A percentile compares a stretch with the other conserved stretches of the same genome.
These are phyloP conservation scores for Microcyclospora tardicrescens DNA, from an alignment of 2,329 filamentous ascomycete species.

Conservation along the genomic window DNA sequence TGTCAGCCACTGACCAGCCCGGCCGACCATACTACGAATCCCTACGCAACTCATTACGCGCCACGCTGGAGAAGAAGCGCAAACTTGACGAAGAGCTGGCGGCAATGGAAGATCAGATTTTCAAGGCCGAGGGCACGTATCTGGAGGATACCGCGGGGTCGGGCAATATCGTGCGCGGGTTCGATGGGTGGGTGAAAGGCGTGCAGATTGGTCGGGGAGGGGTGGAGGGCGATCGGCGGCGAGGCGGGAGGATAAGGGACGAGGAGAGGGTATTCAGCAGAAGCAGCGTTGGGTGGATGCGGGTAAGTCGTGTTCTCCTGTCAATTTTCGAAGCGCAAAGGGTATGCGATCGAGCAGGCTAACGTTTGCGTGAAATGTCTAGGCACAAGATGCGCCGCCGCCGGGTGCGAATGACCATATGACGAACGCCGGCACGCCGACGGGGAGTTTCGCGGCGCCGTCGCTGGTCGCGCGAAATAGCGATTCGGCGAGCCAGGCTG, in stretches of 20 bases:
- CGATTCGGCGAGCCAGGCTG: constrained; percentile 29
- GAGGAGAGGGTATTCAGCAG: constrained; percentile 56
- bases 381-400: not conserved
- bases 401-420: not conserved
- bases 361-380: not conserved
- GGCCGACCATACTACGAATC: constrained; percentile 55
- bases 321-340: not conserved
- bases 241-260: constrained; percentile 50
- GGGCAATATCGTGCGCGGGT: constrained; percentile 94
- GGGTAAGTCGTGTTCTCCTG: constrained; percentile 11
- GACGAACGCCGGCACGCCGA: constrained; percentile 32
- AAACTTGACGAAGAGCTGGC: constrained; percentile 40
- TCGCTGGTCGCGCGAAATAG: constrained; percentile 27
- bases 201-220: constrained; percentile 36
- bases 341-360: not conserved
- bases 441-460: constrained; percentile 31
- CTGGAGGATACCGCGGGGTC: constrained; percentile 72
- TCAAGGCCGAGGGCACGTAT: constrained; percentile 71
- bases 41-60: constrained; percentile 52
- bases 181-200: constrained; percentile 95
- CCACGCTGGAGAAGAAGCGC: constrained; percentile 53
- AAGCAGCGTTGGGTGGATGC: constrained; percentile 24
- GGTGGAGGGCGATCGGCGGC: constrained; percentile 48
- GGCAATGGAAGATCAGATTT: constrained; percentile 64
- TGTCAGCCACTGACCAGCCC: constrained; percentile 29